Conservation (phyloP, 169 alveolate genomes). For the Toxoplasma gondii region DNA sequence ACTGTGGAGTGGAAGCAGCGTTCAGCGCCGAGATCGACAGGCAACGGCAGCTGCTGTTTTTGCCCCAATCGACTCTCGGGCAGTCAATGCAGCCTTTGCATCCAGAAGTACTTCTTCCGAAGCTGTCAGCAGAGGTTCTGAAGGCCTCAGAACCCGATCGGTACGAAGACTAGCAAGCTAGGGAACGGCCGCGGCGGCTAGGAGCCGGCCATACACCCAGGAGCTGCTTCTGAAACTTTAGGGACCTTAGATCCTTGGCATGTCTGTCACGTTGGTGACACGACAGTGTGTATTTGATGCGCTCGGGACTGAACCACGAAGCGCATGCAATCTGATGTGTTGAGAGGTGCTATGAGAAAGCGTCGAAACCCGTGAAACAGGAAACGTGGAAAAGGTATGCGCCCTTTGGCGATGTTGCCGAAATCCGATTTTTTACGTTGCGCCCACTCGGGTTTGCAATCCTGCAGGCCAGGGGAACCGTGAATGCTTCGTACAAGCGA, state of each 20-base stretch:
- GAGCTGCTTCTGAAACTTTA: neutral
- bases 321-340: neutral
- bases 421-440: too few relatives aligned
- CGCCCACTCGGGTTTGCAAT: too few relatives aligned
- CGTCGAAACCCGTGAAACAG: neutral
- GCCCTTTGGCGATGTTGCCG: neutral
- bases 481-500: too few relatives aligned
- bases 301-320: neutral
- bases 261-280: neutral
- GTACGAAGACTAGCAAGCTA: neutral
- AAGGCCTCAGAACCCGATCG: conserved; percentile 8
- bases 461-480: too few relatives aligned
- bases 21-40: neutral
- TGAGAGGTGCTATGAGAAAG: neutral
- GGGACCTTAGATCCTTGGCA: neutral
- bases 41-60: neutral
- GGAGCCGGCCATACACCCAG: neutral
- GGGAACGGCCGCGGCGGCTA: neutral
- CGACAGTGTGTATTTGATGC: neutral
- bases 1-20: neutral
- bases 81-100: neutral
- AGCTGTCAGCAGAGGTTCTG: neutral
- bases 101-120: neutral
- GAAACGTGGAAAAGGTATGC: neutral
- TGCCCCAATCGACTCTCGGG: neutral